Percentiles rank a stretch among this genome's conserved stretches.
Evolutionary conservation across 495 filamentous ascomycete species (phyloP).

Genomic region (Neurospora sp.): DNA sequence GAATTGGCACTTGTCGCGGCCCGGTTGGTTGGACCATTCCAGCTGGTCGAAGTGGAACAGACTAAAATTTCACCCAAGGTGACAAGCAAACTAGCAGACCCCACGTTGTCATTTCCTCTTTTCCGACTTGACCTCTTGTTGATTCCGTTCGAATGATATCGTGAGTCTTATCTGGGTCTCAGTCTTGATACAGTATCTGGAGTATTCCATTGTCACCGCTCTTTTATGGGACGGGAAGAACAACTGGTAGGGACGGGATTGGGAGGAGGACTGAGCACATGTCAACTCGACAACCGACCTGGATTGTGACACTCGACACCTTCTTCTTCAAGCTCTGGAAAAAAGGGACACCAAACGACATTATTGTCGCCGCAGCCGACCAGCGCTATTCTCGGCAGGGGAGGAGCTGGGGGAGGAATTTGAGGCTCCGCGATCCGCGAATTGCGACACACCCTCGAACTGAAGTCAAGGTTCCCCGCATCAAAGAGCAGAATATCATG

Average conservation of each 20-base stretch:
- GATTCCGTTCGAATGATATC: not conserved
- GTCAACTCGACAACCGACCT: not conserved
- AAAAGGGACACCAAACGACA: not conserved
- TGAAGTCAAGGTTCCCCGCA: not conserved
- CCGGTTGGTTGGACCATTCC: not conserved
- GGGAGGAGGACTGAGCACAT: not conserved
- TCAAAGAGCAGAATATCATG: not conserved
- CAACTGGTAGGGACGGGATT: not conserved
- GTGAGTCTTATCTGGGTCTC: not conserved
- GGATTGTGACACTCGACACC: not conserved
- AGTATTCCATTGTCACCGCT: not conserved
- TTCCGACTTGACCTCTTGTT: not conserved
- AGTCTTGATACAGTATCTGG: not conserved
- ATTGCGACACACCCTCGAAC: not conserved
- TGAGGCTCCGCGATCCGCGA: slow-evolving; percentile 16
- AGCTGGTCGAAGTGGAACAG: not conserved
- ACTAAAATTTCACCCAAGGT: not conserved
- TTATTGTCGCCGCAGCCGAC: not conserved
- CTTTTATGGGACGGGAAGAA: not conserved
- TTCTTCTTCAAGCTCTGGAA: not conserved
- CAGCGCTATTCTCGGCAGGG: slow-evolving; percentile 1
- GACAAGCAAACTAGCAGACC: not conserved
- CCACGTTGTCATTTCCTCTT: not conserved
- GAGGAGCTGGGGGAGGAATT: not conserved
- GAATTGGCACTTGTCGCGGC: not conserved